These are phyloP conservation scores for Ochromonas danica DNA, from an alignment of 108 stramenopile genomes.

Conservation along the genomic window DNA sequence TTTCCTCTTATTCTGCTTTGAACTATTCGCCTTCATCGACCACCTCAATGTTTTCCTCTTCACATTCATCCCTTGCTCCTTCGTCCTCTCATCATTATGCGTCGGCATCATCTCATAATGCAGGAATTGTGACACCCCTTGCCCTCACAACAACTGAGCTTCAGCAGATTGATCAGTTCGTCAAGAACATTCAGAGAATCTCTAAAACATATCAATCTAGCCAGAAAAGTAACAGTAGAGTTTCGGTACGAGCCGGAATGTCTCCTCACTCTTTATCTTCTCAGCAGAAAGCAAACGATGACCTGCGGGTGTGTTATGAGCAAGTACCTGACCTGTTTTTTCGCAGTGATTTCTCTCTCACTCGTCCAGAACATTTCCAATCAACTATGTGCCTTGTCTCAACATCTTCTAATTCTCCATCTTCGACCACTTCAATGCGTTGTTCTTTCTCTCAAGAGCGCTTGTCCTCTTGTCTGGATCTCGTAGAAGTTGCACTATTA, in stretches of 20 bases:
- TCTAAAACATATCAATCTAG: neutral
- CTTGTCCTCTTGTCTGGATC: constrained; percentile 15
- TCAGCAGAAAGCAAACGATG: neutral
- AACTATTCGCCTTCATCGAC: neutral
- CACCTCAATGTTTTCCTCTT: neutral
- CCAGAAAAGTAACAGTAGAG: neutral
- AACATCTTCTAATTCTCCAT: neutral
- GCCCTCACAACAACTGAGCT: neutral
- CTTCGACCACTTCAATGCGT: neutral
- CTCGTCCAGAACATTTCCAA: neutral
- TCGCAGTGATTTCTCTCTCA: constrained; percentile 22
- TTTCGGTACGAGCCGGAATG: neutral
- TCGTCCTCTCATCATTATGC: neutral
- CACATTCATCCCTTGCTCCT: neutral
- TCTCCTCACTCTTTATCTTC: neutral
- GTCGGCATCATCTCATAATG: neutral
- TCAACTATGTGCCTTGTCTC: neutral
- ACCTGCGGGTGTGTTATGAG: neutral
- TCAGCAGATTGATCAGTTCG: constrained; percentile 3
- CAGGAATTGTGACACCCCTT: neutral
- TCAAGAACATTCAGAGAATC: neutral
- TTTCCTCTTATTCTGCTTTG: neutral
- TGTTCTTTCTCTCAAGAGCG: constrained; percentile 5
- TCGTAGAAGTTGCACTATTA: constrained; percentile 31
- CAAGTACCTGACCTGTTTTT: constrained; percentile 23